Percentiles rank a stretch among this genome's conserved stretches.
These are phyloP conservation scores for Amanita pallidorosea DNA, from an alignment of 768 basidiomycete species.

Conservation along the genomic window DNA sequence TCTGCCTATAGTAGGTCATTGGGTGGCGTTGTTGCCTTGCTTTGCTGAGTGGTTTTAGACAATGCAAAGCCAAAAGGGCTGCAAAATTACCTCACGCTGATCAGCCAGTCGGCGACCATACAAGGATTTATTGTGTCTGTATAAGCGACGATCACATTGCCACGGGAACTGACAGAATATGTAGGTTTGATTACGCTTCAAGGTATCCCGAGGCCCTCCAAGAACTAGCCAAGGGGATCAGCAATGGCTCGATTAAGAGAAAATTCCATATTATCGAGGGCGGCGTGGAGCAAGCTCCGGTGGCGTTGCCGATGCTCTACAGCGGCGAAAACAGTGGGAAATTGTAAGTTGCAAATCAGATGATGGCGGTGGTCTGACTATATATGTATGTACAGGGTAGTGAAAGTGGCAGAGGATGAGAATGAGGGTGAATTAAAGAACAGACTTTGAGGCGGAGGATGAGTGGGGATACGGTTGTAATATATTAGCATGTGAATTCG, in stretches of 20 bases:
- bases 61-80: conserved; percentile 52
- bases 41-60: conserved; percentile 26
- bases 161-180: not conserved
- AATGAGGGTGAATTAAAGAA: conserved; percentile 9
- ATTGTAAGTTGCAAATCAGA: conserved; percentile 28
- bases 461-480: not conserved
- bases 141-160: not conserved
- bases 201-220: conserved; percentile 47
- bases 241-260: conserved; percentile 63
- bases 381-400: conserved; percentile 30
- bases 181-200: conserved; percentile 63
- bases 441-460: conserved; percentile 18
- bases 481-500: conserved; percentile 6
- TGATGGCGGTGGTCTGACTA: not conserved
- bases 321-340: conserved; percentile 75
- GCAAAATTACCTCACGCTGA: conserved; percentile 55
- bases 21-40: not conserved
- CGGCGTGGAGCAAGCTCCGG: conserved; percentile 61
- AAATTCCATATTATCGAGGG: conserved; percentile 73
- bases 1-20: conserved; percentile 61
- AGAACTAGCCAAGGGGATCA: conserved; percentile 47
- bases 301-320: conserved; percentile 61
- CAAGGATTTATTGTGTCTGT: conserved; percentile 77
- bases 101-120: conserved; percentile 67
- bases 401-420: conserved; percentile 40